Conservation (phyloP, 371 early-diverging fungal species). For the Dentiscutata heterogama region DNA sequence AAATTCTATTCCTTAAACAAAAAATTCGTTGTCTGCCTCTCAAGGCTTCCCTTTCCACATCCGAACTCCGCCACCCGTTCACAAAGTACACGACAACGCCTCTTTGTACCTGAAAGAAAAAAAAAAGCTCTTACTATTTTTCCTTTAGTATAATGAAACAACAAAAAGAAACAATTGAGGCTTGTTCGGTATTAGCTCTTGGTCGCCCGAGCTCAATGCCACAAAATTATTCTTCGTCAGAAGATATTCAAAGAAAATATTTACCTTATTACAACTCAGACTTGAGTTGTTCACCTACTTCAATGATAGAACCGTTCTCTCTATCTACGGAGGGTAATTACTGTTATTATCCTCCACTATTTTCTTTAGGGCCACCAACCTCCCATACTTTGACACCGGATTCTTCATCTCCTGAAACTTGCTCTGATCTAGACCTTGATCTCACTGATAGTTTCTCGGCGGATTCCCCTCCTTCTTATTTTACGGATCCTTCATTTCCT, state of each 20-base stretch:
- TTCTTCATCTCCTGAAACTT: constrained; percentile 4
- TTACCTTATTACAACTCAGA: constrained; percentile 30
- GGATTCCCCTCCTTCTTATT: constrained; percentile 11
- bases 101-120: background rate
- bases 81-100: constrained; percentile 10
- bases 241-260: constrained; percentile 29
- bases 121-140: background rate
- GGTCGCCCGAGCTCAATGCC: constrained; percentile 3
- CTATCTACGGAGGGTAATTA: constrained; percentile 24
- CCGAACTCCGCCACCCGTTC: constrained; percentile 13
- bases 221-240: background rate
- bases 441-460: constrained; percentile 35
- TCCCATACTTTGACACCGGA: background rate
- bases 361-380: background rate
- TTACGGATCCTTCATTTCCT: constrained; percentile 6
- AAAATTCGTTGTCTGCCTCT: background rate
- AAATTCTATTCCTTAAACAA: background rate
- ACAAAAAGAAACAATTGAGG: constrained; percentile 27
- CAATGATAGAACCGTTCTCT: constrained; percentile 27
- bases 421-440: constrained; percentile 11
- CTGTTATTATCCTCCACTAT: constrained; percentile 38
- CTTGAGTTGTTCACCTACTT: constrained; percentile 11
- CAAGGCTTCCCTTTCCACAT: constrained; percentile 7
- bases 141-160: constrained; percentile 31
- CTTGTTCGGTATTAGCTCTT: constrained; percentile 36